Base-by-base conservation (phyloP, 2,329 filamentous ascomycete genomes). In the Phaeoacremonium minimum region DNA sequence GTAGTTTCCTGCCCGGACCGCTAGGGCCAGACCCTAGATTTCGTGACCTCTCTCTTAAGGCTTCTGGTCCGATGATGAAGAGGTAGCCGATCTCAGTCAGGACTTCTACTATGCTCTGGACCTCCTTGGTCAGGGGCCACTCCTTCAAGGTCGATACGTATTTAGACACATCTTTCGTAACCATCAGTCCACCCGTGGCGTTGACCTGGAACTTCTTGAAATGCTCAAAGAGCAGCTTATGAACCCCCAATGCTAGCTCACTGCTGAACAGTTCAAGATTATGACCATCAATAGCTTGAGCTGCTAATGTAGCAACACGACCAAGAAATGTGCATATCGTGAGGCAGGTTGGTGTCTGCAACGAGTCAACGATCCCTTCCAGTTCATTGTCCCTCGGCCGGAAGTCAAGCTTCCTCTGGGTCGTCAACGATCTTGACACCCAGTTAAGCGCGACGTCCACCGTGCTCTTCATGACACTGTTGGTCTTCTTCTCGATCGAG, bases 191-290 rank as follows among this genome's bases (percentile, higher is more conserved):
- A 43, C 93, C 93, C 0, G 91, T 90, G 28, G 90, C 87, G 49
- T 89, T 95, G 47, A 98, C 88, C 42, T 84, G 80, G 66, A 95
- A 98, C 53, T 87, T 89, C 54, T 95, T 93, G 64, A 97, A 87
- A 63, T 98, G 93, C 44, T 93, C 87, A 44, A 98, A 81, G 5
- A 98, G 75, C 8, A 94, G 75, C 33, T 75, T 67, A 47, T 90
- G 82, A 22, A 95, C 72, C 8, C 84, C 83, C 12, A 90, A 67
- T 2, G 87, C 90, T 15, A 97, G 77, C 63, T 97, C 91, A 41
- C 83, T 83, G 36, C 85, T 80, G 56, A 97, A 87, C 33, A 83
- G 75, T 37, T 87, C 82, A 2, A 95, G 75, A 50, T 97, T 97
- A 29, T 83, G 77, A 4, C 88, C 87, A 51, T 90, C 86, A 13